These are phyloP conservation scores for Coemansia umbellata DNA, from an alignment of 192 early-diverging fungal species.

Conservation along the genomic window DNA sequence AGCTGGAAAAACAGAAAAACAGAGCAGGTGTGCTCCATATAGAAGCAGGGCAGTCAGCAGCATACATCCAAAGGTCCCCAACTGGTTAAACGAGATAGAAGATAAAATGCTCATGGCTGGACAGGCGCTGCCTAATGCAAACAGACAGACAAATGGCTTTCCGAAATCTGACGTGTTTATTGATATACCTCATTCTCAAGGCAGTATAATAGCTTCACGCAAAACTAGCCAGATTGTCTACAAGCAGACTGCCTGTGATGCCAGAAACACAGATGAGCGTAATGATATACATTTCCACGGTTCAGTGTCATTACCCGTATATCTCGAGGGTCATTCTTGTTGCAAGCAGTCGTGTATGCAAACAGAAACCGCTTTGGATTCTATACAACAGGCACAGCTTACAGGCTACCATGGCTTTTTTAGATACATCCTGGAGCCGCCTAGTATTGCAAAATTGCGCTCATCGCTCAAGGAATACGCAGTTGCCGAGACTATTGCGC, in stretches of 20 bases:
- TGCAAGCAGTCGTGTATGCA: too few species aligned
- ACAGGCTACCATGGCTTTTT: not conserved
- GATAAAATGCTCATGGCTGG: too few species aligned
- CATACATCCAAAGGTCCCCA: not conserved
- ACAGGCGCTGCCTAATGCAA: too few species aligned
- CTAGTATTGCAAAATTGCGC: not conserved
- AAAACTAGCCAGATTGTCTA: too few species aligned
- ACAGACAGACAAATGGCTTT: not conserved
- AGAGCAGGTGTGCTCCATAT: not conserved
- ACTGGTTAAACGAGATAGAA: too few species aligned
- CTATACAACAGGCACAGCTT: too few species aligned
- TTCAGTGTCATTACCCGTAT: too few species aligned
- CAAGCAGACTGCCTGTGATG: too few species aligned
- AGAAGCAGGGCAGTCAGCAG: not conserved
- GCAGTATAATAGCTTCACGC: not conserved
- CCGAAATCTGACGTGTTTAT: not conserved
- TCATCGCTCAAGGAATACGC: not conserved
- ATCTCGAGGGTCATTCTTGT: too few species aligned
- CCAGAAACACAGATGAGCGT: too few species aligned
- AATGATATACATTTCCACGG: too few species aligned
- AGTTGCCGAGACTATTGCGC: conserved; percentile 8
- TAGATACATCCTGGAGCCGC: not conserved
- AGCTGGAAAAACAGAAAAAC: not conserved
- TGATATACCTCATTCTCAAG: conserved; percentile 4
- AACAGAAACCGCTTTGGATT: too few species aligned